Base-by-base conservation (phyloP, 2,329 filamentous ascomycete genomes). In the Sporothrix schenckii region DNA sequence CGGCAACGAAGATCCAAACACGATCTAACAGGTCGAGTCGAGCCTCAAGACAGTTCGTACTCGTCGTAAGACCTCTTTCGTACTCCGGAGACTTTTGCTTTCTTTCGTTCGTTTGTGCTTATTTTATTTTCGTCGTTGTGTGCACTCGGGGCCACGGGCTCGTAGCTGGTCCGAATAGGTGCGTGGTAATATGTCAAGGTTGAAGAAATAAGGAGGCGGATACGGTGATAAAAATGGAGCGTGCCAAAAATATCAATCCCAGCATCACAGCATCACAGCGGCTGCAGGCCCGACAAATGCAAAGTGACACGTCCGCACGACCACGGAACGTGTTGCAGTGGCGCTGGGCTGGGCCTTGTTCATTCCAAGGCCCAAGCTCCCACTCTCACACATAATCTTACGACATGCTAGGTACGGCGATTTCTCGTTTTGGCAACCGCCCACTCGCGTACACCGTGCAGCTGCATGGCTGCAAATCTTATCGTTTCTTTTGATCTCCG, bases 101-200 rank as follows among this genome's bases (percentile, higher is more conserved):
- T 34, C 34, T n/a, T 34, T 34, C 34, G 34, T 34, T 34, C 34
- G 34, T 34, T 34, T 34, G 4, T 34, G 4, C 1, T 9, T 34
- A 24, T 9, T 11, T 16, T 21, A 1, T 21, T n/a, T 44, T 47
- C 11, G 5, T 60, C 11, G 30, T 30, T 24, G 30, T 60, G 19
- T 7, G 10, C 56, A 60, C 47, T 63, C 58, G 58, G 58, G 60
- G 13, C 16, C 24, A 21, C 60, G 60, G 60, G 13, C 41, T 63
- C 41, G 41, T 63, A 49, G 13, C 21, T 21, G 41, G 41, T 41
- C 60, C 60, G 60, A 63, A 30, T 41, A 24, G 49, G n/a, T 5
- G 10, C 10, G 56, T 4, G 56, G 3, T 6, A 49, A 49, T 9
- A 34, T 34, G 34, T 34, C 34, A 14, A n/a, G n/a, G 34, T 14